These are phyloP conservation scores for Penicillium alfredii DNA, from an alignment of 495 filamentous ascomycete genomes.

Conservation along the genomic window DNA sequence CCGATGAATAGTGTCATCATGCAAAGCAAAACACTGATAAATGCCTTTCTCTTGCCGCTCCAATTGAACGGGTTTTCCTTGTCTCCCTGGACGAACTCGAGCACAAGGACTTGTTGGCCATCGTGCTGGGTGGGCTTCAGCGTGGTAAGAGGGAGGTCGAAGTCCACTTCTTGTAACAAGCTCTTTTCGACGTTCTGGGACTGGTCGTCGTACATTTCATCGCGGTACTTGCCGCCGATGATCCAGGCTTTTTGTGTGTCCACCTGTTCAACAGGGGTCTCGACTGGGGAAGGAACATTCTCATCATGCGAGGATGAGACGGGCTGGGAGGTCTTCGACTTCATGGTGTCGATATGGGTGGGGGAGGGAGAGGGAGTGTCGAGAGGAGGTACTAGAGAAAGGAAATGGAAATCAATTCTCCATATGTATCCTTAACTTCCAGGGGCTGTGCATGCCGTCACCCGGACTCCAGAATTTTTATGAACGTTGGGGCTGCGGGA, in stretches of 20 bases:
- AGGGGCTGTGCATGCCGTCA: conserved; percentile 11
- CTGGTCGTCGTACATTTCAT: conserved; percentile 12
- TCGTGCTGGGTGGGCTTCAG: conserved; percentile 26
- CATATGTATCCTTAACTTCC: neutral
- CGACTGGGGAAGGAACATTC: conserved; percentile 12
- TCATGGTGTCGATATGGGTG: conserved; percentile 10
- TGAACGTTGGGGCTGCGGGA: conserved; percentile 4
- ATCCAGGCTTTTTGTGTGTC: conserved; percentile 22
- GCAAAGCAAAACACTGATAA: conserved; percentile 39
- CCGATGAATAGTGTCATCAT: conserved; percentile 46
- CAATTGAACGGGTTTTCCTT: conserved; percentile 46
- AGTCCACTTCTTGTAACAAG: conserved; percentile 33
- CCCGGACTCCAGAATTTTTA: conserved; percentile 16
- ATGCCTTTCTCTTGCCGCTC: conserved; percentile 29
- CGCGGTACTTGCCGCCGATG: conserved; percentile 31
- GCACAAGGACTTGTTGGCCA: conserved; percentile 28
- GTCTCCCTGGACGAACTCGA: conserved; percentile 36
- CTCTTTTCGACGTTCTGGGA: conserved; percentile 20
- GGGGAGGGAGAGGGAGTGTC: conserved; percentile 1
- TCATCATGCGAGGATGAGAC: conserved; percentile 24
- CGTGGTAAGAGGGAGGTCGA: conserved; percentile 37
- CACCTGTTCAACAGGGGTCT: conserved; percentile 1
- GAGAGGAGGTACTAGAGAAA: neutral
- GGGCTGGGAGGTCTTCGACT: conserved; percentile 19
- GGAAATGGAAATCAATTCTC: neutral